phyloP scores from a whole-genome alignment of 805 yeast species.

The Kodamaea restingae region DNA sequence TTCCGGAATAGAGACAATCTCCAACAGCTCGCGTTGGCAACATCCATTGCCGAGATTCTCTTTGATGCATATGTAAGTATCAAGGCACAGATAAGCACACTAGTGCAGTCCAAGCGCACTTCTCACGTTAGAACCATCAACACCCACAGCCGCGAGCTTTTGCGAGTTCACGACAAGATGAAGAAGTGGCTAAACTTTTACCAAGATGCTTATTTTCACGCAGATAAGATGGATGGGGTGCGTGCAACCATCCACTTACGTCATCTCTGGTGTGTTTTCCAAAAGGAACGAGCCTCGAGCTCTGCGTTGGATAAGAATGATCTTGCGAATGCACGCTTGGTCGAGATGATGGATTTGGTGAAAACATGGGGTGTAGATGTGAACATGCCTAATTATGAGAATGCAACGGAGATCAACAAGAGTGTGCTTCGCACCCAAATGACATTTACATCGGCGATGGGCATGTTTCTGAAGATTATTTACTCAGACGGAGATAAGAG shows the following conservation, averaged over 20 bases:
- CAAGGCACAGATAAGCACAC: slow-evolving; percentile 23
- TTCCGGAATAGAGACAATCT: background rate
- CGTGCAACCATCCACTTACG: slow-evolving; percentile 12
- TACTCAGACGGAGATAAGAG: slow-evolving; percentile 24
- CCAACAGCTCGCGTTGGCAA: slow-evolving; percentile 21
- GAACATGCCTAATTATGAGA: slow-evolving; percentile 52
- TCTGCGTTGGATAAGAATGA: slow-evolving; percentile 29
- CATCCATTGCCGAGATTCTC: slow-evolving; percentile 45
- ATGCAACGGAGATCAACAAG: slow-evolving; percentile 53
- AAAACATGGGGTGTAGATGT: slow-evolving; percentile 24
- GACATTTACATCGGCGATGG: slow-evolving; percentile 67
- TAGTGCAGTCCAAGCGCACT: slow-evolving; percentile 16
- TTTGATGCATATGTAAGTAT: slow-evolving; percentile 38
- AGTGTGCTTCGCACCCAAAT: slow-evolving; percentile 54
- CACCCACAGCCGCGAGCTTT: slow-evolving; percentile 36
- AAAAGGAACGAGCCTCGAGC: slow-evolving; percentile 25
- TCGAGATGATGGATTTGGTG: slow-evolving; percentile 14
- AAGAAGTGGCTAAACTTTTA: slow-evolving; percentile 45
- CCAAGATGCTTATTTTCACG: slow-evolving; percentile 18
- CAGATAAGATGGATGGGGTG: background rate
- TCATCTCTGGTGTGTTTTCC: slow-evolving; percentile 34
- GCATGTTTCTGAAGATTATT: slow-evolving; percentile 56
- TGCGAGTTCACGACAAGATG: slow-evolving; percentile 40
- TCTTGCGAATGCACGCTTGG: slow-evolving; percentile 21
- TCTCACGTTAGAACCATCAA: slow-evolving; percentile 21